Evolutionary conservation across 495 filamentous ascomycete genomes (phyloP), one percentile per base, ranked within the genome.

Genomic region (Echria macrotheca): DNA sequence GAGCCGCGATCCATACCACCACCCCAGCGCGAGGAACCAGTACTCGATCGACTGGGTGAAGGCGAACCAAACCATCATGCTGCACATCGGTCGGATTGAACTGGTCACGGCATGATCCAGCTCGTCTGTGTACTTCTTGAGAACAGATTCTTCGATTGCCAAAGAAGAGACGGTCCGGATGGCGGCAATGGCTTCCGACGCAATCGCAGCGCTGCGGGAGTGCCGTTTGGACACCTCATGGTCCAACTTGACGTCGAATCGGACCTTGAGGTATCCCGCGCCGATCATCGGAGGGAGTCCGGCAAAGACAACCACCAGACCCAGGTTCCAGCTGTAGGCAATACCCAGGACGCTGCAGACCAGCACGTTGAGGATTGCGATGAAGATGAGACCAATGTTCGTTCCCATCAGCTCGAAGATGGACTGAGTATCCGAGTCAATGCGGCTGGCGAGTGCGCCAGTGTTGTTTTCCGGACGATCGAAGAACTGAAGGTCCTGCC

Each of bases 101-200:
- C 72, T 71, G 24, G 70, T 74, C 58, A 62, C 54, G 8, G 95
- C 89, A 2, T 60, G 59, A 1, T 75, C 76, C 22, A 96, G 74
- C 52, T 85, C 80, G 2, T 63, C 50, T 45, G 82, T 84, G 58
- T 95, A 96, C 23, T 77, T 68, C 8, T 70, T 38, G 63, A 83
- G 80, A 2, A 96, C 89, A 55, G 90, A 85, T 0, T 69, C 59
- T 65, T 96, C 91, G 31, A 89, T 77, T 1, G 89, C 93, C 25
- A 96, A 74, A 21, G 84, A 85, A n/a, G 91, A 91, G 18, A 97
- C 89, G 19, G 91, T 97, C 22, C 90, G 86, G 59, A 96, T 96
- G 12, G 90, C 87, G 4, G 82, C 83, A 29, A 90, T 91, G 24
- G 89, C 89, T 60, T 97, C 91, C 51, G 91, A 95, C 18, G 91